These are phyloP conservation scores for Saksenaea oblongispora DNA, from an alignment of 371 early-diverging fungal species.

Conservation along the genomic window DNA sequence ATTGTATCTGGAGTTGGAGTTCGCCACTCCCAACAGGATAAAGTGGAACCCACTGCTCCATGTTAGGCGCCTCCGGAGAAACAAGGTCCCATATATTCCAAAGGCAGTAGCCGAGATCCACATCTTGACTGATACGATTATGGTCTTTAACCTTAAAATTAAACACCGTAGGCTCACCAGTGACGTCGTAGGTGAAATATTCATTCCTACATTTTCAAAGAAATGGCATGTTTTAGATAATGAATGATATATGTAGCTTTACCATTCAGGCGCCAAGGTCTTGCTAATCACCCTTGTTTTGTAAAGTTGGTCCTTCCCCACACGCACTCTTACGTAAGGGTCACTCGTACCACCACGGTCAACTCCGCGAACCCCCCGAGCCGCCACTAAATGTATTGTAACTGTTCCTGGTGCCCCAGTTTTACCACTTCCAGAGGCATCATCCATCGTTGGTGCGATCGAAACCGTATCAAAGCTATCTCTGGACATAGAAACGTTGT, in stretches of 20 bases:
- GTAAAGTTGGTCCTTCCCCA: conserved; percentile 52
- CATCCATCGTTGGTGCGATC: conserved; percentile 1
- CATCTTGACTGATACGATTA: conserved; percentile 65
- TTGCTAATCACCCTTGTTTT: conserved; percentile 80
- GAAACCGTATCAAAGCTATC: conserved; percentile 15
- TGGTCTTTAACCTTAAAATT: conserved; percentile 66
- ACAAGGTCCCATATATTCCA: conserved; percentile 55
- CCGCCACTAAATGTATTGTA: conserved; percentile 50
- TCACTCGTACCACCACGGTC: conserved; percentile 57
- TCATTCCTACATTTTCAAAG: conserved; percentile 23
- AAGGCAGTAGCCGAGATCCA: conserved; percentile 55
- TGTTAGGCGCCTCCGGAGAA: conserved; percentile 13
- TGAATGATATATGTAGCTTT: conserved; percentile 2
- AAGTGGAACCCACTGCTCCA: conserved; percentile 40
- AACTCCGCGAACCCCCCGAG: conserved; percentile 54
- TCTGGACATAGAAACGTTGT: conserved; percentile 6
- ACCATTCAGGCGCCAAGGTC: conserved; percentile 71
- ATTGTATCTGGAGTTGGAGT: conserved; percentile 34
- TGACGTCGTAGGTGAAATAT: conserved; percentile 13
- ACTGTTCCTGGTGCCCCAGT: conserved; percentile 27
- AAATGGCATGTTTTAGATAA: not conserved
- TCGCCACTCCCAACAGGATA: conserved; percentile 42
- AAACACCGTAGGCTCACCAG: conserved; percentile 39
- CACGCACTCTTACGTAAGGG: conserved; percentile 50
- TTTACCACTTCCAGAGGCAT: not conserved